Percentiles rank a stretch among this genome's conserved stretches.
Evolutionary conservation across 2,329 filamentous ascomycete genomes (phyloP).

Genomic region (Lachnellula subtilissima): DNA sequence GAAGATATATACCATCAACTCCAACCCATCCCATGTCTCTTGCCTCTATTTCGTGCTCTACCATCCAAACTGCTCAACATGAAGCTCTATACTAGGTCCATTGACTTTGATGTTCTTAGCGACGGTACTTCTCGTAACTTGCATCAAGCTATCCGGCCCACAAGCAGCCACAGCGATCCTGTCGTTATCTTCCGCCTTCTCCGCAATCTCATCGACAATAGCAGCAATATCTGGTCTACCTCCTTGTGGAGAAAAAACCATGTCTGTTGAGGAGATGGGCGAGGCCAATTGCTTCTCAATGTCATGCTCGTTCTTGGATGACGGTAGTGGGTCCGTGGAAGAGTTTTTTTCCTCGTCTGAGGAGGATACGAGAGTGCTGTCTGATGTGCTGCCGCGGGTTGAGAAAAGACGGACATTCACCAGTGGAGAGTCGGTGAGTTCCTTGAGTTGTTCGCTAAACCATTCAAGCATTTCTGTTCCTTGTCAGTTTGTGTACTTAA

Average conservation of each 20-base stretch:
- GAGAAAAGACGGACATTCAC: constrained; percentile 26
- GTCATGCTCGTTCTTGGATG: not conserved
- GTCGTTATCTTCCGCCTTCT: constrained; percentile 29
- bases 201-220: constrained; percentile 36
- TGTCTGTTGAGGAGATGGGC: not conserved
- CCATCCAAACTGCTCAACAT: constrained; percentile 36
- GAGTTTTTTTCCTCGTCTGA: not conserved
- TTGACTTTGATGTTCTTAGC: constrained; percentile 38
- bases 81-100: constrained; percentile 45
- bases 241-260: not conserved
- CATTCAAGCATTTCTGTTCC: constrained; percentile 21
- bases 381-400: constrained; percentile 8
- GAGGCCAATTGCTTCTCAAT: not conserved
- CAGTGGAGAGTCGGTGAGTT: constrained; percentile 20
- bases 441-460: constrained; percentile 24
- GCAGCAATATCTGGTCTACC: constrained; percentile 39
- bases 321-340: not conserved
- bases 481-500: not conserved
- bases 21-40: too few relatives aligned
- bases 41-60: not conserved
- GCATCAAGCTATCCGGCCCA: constrained; percentile 41
- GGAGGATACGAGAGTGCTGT: not conserved
- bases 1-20: too few relatives aligned
- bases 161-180: constrained; percentile 43
- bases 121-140: constrained; percentile 39